Base-by-base conservation (phyloP, 805 yeast genomes). In the Zygotorulaspora danielsina region DNA sequence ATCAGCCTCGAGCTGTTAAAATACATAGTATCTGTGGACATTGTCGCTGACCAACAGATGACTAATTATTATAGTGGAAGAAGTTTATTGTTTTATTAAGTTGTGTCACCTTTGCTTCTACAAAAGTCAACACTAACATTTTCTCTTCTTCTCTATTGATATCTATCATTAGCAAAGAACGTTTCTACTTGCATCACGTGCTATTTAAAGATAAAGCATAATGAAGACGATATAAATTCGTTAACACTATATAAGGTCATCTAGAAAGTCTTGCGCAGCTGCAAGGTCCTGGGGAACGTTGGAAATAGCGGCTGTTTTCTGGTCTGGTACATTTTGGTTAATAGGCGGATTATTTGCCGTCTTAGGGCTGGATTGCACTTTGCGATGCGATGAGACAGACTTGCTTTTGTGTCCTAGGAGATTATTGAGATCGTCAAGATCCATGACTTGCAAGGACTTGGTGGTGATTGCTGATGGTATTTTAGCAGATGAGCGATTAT, bases 11-110 rank as follows among this genome's bases (percentile, higher is more conserved):
- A 51, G 43, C 59, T 59, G 36, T 58, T 57, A 42, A 58, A 43
- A 38, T 58, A 58, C 59, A 49, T 57, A 24, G 64, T 57, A 49
- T 58, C 63, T 12, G 59, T 48, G 12, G 63, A 57, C 64, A 59
- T 58, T 5, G 11, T 32, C 22, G n/a, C 25, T 12, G 8, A 29
- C 34, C 10, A 10, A 10, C 27, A 20, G 15, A 15, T 32, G 19
- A 19, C n/a, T n/a, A n/a, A n/a, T n/a, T n/a, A n/a, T n/a, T n/a
- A n/a, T n/a, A n/a, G n/a, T n/a, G n/a, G n/a, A 19, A 20, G 25
- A 6, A n/a, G 25, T 17, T 31, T 12, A 17, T 7, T 19, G 16
- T 32, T 20, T n/a, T n/a, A n/a, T n/a, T n/a, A n/a, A n/a, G n/a
- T n/a, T n/a, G n/a, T n/a, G n/a, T n/a, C n/a, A n/a, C n/a, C n/a